Evolutionary conservation across 108 stramenopile species (phyloP).

Genomic region (Nitzschia putrida): DNA sequence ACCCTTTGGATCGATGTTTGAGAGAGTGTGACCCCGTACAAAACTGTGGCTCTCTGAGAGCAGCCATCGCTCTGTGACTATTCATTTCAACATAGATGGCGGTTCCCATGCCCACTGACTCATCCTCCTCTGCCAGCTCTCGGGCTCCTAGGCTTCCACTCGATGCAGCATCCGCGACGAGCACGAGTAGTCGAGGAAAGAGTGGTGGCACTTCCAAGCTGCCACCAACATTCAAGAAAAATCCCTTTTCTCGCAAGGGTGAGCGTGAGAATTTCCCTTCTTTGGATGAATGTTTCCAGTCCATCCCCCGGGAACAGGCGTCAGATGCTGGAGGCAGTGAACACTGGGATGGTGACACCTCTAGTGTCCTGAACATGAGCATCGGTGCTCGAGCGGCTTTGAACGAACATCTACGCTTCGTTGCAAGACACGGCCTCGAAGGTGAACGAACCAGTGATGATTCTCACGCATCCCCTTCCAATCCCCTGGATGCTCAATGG

Average conservation of each 20-base stretch:
- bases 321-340: background rate
- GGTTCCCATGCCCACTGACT: no score
- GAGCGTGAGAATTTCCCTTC: slow-evolving; percentile 30
- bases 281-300: slow-evolving; percentile 12
- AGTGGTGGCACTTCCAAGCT: no score
- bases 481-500: slow-evolving; percentile 42
- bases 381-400: slow-evolving; percentile 62
- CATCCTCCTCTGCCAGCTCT: no score
- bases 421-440: slow-evolving; percentile 57
- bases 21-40: no score
- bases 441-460: slow-evolving; percentile 19
- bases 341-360: slow-evolving; percentile 19
- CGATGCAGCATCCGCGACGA: no score
- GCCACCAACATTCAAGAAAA: slow-evolving; percentile 1
- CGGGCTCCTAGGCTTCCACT: no score
- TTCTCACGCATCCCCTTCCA: background rate
- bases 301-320: background rate
- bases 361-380: slow-evolving; percentile 42
- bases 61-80: no score
- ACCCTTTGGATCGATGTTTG: no score
- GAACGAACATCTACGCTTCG: slow-evolving; percentile 48
- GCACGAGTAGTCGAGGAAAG: no score
- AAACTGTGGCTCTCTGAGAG: no score
- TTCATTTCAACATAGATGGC: no score
- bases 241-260: slow-evolving; percentile 18